phyloP scores from a whole-genome alignment of 2,329 filamentous ascomycete genomes.

The Chrysoporthe deuterocubensis region DNA sequence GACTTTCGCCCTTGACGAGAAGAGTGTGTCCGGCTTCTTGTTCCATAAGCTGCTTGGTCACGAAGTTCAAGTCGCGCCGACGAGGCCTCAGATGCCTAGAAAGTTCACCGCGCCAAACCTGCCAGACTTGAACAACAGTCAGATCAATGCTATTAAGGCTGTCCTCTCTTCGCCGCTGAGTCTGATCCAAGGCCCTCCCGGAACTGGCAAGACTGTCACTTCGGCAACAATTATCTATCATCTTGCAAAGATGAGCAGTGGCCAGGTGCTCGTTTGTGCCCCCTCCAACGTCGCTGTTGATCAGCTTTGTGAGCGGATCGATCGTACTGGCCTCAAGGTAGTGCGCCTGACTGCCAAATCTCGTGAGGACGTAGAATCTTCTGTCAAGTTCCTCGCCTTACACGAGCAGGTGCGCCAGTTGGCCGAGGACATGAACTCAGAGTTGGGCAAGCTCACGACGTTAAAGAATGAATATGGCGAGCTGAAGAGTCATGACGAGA shows the following conservation, averaged over 20 bases:
- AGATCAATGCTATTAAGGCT: conserved; percentile 94
- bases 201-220: conserved; percentile 97
- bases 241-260: conserved; percentile 90
- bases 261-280: conserved; percentile 93
- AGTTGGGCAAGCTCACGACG: conserved; percentile 88
- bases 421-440: conserved; percentile 78
- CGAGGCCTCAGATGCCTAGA: conserved; percentile 94
- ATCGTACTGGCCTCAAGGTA: conserved; percentile 91
- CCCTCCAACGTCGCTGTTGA: conserved; percentile 98
- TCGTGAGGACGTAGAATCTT: conserved; percentile 97
- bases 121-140: conserved; percentile 92
- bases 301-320: conserved; percentile 95
- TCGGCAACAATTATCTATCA: conserved; percentile 99
- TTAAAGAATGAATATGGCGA: conserved; percentile 92
- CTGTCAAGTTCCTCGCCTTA: conserved; percentile 90
- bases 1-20: conserved; percentile 95
- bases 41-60: conserved; percentile 96
- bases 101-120: conserved; percentile 96
- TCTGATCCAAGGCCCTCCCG: conserved; percentile 94
- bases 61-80: conserved; percentile 89
- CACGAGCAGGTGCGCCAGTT: conserved; percentile 98
- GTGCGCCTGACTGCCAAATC: conserved; percentile 99
- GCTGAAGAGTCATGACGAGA: conserved; percentile 93
- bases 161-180: conserved; percentile 92
- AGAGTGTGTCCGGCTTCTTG: conserved; percentile 98